Evolutionary conservation across 306 rosid genomes (phyloP), one percentile per base, ranked within the genome.

Genomic region (Oemleria cerasiformis): DNA sequence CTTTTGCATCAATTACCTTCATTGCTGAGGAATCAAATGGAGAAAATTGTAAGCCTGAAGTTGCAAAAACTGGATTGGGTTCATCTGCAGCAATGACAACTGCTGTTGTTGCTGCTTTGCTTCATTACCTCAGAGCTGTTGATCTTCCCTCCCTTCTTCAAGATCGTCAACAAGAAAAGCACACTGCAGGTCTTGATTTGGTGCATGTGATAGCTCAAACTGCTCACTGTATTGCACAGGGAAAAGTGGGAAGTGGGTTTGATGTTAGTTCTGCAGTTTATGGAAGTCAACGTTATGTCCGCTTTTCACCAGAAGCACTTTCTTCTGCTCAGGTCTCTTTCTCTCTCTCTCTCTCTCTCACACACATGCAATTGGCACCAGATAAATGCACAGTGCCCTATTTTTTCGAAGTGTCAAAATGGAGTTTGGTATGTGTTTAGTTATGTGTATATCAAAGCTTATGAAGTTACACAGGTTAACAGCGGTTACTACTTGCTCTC

Each of bases 11-110:
- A 13, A 94, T 94, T 76, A 85, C 96, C 69, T 89, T 89, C 77
- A 94, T 91, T 69, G 77, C 81, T 7, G 97, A 81, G 80, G 91
- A 88, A 67, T 85, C 86, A 64, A 73, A 70, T 78, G 92, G 76
- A 42, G 91, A 73, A 71, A 73, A 74, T 61, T 70, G 88, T 86
- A 89, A 80, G 81, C 99, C 97, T 67, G 99, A 94, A 87, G 97
- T 94, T 57, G 97, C 99, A 62, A 94, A 94, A 86, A 94, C 99
- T 71, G 99, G 99, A 80, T 77, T 94, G 81, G 99, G 99, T 60
- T 94, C 97, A 17, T 94, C 99, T 74, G 99, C 99, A 0, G 97
- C 99, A 30, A 94, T 94, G 99, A 94, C 99, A 73, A 87, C 97
- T 34, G 96, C 97, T 54, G 96, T 94, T n/a, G 97, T 91, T 80